A percentile compares a stretch with the other conserved stretches of the same genome.
Conservation (phyloP, 2,329 filamentous ascomycete genomes). For the Lachnellula hyalina region DNA sequence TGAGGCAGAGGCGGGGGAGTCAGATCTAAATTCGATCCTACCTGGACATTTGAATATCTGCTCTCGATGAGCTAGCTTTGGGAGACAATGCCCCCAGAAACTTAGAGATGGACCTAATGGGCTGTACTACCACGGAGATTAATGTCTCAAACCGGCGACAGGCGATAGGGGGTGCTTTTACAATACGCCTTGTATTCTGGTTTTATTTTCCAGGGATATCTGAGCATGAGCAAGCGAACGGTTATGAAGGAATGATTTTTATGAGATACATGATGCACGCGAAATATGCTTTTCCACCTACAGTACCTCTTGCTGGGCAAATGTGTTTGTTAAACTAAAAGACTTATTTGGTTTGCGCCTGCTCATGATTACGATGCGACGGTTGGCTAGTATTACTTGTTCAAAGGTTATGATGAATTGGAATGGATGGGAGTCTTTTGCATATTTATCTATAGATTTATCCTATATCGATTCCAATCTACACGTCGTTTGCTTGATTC, state of each 20-base stretch:
- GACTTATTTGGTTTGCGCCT: background rate
- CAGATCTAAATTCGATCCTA: background rate
- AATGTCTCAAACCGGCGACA: background rate
- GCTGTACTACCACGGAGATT: background rate
- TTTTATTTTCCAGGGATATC: background rate
- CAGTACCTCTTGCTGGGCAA: background rate
- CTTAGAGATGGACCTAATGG: background rate
- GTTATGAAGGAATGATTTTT: background rate
- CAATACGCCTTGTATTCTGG: background rate
- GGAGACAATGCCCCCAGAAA: background rate
- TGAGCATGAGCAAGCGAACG: background rate
- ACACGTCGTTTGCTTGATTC: no score
- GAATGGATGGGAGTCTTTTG: no score
- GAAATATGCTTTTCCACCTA: background rate
- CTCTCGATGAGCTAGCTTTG: background rate
- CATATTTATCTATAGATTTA: no score
- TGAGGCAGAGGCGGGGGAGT: slow-evolving; percentile 14
- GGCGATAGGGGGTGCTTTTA: background rate
- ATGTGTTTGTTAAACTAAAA: background rate
- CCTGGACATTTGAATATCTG: no score
- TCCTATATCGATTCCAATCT: no score
- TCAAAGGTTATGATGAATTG: no score
- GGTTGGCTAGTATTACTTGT: no score
- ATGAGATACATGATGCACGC: background rate
- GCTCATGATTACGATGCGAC: no score